Evolutionary conservation across 306 rosid genomes (phyloP).

Genomic region (Herpetospermum pedunculosum): DNA sequence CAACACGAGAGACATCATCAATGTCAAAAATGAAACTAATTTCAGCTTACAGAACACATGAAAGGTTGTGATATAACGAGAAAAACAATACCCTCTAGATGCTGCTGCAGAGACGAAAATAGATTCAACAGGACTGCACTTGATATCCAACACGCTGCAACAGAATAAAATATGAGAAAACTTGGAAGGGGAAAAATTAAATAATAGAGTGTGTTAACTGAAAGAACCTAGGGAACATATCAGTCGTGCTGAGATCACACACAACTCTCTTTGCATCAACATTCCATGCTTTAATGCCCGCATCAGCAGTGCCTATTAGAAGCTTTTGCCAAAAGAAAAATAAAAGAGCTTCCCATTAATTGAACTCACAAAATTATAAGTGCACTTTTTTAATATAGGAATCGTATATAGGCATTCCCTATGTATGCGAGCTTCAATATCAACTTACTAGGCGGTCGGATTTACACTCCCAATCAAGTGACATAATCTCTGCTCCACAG

Average conservation of each 20-base stretch:
- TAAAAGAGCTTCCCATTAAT: slow-evolving; percentile 11
- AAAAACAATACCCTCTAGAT: slow-evolving; percentile 59
- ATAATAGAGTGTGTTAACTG: slow-evolving; percentile 5
- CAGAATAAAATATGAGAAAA: slow-evolving; percentile 10
- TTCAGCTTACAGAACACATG: not conserved
- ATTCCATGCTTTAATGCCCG: slow-evolving; percentile 94
- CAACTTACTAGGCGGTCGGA: slow-evolving; percentile 83
- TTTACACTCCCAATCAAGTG: slow-evolving; percentile 97
- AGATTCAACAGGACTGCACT: slow-evolving; percentile 95
- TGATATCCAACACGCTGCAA: slow-evolving; percentile 82
- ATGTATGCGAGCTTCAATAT: not conserved
- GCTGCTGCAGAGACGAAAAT: slow-evolving; percentile 93
- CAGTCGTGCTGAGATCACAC: slow-evolving; percentile 78
- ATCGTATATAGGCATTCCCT: not conserved
- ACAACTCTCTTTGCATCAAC: slow-evolving; percentile 96
- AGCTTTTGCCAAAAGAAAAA: slow-evolving; percentile 55
- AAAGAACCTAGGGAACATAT: slow-evolving; percentile 73
- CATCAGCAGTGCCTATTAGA: slow-evolving; percentile 87
- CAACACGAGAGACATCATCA: not conserved
- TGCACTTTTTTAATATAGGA: not conserved
- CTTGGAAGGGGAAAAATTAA: slow-evolving; percentile 5
- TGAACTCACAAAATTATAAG: not conserved
- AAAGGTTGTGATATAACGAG: not conserved
- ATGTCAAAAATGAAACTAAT: not conserved
- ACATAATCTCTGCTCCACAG: slow-evolving; percentile 83